Conservation (phyloP, 1,284 basidiomycete species). For the Earliella scabrosa region DNA sequence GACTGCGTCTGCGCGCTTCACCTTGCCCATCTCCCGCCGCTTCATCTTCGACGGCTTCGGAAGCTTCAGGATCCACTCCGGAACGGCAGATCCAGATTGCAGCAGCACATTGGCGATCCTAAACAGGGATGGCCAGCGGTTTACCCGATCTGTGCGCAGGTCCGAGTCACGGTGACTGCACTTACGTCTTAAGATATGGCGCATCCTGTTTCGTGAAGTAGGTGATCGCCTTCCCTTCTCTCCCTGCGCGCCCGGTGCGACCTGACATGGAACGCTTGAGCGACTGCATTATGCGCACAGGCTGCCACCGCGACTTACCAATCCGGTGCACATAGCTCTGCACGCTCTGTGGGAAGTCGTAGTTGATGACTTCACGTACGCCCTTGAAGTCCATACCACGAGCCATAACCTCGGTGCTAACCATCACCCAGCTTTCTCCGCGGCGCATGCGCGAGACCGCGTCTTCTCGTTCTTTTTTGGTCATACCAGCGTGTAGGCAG, state of each 20-base stretch:
- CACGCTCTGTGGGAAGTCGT: slow-evolving; percentile 93
- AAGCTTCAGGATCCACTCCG: slow-evolving; percentile 89
- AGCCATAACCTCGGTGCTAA: slow-evolving; percentile 95
- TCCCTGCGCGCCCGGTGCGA: slow-evolving; percentile 92
- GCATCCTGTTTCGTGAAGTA: slow-evolving; percentile 96
- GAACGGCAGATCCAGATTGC: slow-evolving; percentile 87
- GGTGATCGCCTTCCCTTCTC: slow-evolving; percentile 90
- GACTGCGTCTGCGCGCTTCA: slow-evolving; percentile 79
- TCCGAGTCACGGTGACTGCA: slow-evolving; percentile 20
- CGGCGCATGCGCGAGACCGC: slow-evolving; percentile 84
- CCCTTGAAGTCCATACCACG: slow-evolving; percentile 98
- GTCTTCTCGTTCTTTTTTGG: slow-evolving; percentile 86
- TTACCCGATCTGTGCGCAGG: not conserved
- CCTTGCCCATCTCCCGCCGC: slow-evolving; percentile 82
- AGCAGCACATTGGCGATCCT: slow-evolving; percentile 95
- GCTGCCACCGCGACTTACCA: slow-evolving; percentile 48
- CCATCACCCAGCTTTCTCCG: slow-evolving; percentile 91
- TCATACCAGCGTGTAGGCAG: slow-evolving; percentile 90
- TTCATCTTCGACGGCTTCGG: slow-evolving; percentile 91
- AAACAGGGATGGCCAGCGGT: slow-evolving; percentile 6
- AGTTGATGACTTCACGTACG: slow-evolving; percentile 94
- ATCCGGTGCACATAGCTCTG: slow-evolving; percentile 97
- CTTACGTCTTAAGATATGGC: slow-evolving; percentile 88
- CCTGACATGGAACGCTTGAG: slow-evolving; percentile 40
- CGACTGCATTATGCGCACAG: not conserved